phyloP scores from a whole-genome alignment of 1,284 basidiomycete species.

The Rhodotorula sp. region DNA sequence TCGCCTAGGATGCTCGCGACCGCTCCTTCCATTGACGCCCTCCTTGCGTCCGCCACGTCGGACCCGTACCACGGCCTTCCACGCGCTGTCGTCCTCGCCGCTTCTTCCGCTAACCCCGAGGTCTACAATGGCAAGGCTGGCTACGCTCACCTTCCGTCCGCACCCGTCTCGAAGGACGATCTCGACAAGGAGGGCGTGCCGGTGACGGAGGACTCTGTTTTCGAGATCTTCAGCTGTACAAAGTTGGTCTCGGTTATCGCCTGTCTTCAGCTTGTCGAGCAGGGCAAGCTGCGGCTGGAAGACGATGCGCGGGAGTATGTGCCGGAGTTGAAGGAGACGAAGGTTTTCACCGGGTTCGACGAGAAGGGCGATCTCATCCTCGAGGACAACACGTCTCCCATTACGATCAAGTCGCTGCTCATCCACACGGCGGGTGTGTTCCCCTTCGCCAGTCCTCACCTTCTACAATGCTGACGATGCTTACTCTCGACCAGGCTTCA shows the following conservation, averaged over 20 bases:
- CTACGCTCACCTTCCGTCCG: background rate
- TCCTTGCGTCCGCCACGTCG: background rate
- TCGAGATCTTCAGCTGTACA: slow-evolving; percentile 1
- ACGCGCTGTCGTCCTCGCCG: background rate
- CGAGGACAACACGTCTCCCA: background rate
- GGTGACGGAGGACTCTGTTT: background rate
- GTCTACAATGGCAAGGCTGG: background rate
- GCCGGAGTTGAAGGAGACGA: slow-evolving; percentile 11
- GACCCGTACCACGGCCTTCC: slow-evolving; percentile 5
- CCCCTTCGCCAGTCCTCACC: no score
- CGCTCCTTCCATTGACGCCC: background rate
- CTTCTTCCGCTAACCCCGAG: background rate
- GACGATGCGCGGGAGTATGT: slow-evolving; percentile 20
- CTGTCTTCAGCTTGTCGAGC: slow-evolving; percentile 25
- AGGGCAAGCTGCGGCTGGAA: slow-evolving; percentile 17
- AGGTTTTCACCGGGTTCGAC: slow-evolving; percentile 8
- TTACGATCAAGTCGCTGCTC: slow-evolving; percentile 20
- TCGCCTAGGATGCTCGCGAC: background rate
- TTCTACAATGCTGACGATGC: background rate
- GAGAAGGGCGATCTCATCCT: background rate
- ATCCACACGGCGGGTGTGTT: slow-evolving; percentile 14
- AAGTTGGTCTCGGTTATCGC: slow-evolving; percentile 23
- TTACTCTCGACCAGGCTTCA: background rate
- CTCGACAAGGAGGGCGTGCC: background rate
- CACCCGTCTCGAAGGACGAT: no score